Percentiles rank a stretch among this genome's conserved stretches.
phyloP scores from a whole-genome alignment of 805 yeast species.

The Pichia californica region DNA sequence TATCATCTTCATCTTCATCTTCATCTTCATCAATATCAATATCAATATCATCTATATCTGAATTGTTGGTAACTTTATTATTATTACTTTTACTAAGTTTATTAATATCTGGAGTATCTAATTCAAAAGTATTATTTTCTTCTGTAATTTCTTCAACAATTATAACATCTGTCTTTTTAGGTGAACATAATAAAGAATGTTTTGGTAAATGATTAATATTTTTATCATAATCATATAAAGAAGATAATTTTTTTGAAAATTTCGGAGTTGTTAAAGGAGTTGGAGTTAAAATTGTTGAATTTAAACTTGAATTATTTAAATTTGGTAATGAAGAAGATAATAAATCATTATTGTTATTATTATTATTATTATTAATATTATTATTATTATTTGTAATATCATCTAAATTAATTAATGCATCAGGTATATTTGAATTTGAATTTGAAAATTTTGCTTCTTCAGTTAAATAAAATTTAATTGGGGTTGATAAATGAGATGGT shows the following conservation, averaged over 20 bases:
- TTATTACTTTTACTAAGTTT: neutral
- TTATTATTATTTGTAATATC: conserved; percentile 16
- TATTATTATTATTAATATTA: no score
- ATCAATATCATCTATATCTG: neutral
- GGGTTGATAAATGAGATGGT: conserved; percentile 7
- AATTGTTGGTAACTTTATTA: neutral
- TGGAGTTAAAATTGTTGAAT: no score
- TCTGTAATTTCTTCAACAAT: conserved; percentile 27
- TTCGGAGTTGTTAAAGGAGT: no score
- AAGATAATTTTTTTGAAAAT: neutral
- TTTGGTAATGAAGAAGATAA: neutral
- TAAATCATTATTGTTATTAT: no score
- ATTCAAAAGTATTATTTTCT: conserved; percentile 15
- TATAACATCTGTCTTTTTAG: conserved; percentile 26
- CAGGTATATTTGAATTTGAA: conserved; percentile 23
- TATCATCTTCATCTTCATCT: conserved; percentile 1
- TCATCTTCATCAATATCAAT: neutral
- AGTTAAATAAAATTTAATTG: conserved; percentile 26
- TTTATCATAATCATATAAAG: no score
- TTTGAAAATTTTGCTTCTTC: conserved; percentile 26
- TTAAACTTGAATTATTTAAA: no score
- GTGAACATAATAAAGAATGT: conserved; percentile 26
- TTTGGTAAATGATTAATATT: conserved; percentile 19
- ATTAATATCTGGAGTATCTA: neutral
- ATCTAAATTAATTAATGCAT: conserved; percentile 31